phyloP scores from a whole-genome alignment of 768 basidiomycete species.

The Austroboletus eburneus region DNA sequence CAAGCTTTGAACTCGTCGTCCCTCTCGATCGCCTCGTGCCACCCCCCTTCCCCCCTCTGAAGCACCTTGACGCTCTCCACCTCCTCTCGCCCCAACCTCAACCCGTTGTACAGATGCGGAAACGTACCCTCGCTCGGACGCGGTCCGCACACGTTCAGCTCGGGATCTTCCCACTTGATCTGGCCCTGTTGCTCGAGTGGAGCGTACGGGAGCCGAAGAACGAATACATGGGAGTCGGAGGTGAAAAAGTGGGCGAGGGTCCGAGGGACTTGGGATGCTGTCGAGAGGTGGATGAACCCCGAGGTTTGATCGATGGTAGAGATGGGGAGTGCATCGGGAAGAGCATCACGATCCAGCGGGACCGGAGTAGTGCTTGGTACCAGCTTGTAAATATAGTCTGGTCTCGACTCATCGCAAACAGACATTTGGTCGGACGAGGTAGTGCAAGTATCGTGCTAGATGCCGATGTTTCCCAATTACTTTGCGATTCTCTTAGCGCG shows the following conservation, averaged over 20 bases:
- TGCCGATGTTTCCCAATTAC: too few relatives aligned
- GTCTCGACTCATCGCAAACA: slow-evolving; percentile 5
- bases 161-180: slow-evolving; percentile 49
- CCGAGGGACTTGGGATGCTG: slow-evolving; percentile 43
- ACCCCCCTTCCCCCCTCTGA: slow-evolving; percentile 24
- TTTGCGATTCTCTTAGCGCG: too few relatives aligned
- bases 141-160: slow-evolving; percentile 37
- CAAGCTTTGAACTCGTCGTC: slow-evolving; percentile 20
- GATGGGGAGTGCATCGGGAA: slow-evolving; percentile 46
- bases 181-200: slow-evolving; percentile 30
- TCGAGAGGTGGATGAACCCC: slow-evolving; percentile 56
- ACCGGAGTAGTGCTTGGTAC: slow-evolving; percentile 38
- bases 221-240: slow-evolving; percentile 35
- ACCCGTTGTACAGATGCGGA: slow-evolving; percentile 50
- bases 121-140: slow-evolving; percentile 45
- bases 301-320: slow-evolving; percentile 44
- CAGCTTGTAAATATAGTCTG: slow-evolving; percentile 57
- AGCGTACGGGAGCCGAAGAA: slow-evolving; percentile 42
- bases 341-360: slow-evolving; percentile 29
- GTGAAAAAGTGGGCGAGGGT: slow-evolving; percentile 47
- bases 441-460: background rate
- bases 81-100: slow-evolving; percentile 41
- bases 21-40: slow-evolving; percentile 29
- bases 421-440: slow-evolving; percentile 2
- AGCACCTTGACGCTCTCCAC: slow-evolving; percentile 38